Evolutionary conservation across 1,284 basidiomycete genomes (phyloP), one percentile per base, ranked within the genome.

Genomic region (Rhodofomes roseus): DNA sequence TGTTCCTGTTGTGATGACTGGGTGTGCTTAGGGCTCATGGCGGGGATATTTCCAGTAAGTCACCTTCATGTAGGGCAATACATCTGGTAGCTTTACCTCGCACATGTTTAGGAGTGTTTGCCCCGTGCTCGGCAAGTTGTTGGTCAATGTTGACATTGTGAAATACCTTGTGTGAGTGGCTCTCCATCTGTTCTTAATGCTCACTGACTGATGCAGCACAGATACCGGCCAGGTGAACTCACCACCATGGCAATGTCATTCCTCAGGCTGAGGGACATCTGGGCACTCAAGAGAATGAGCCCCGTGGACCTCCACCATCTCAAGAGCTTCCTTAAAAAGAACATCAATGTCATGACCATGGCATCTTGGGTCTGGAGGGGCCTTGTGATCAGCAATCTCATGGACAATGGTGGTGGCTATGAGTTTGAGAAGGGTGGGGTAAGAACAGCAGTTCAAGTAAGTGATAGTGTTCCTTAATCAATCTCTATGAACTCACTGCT

Each of bases 361-460:
- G 20, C 54, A 43, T 44, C 59, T 51, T 54, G 12, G 18, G 1
- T 53, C 46, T 22, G n/a, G 41, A 50, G 56, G 8, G 53, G 62
- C 1, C 66, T 66, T 16, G 62, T 67, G 0, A 73, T 73, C 59
- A 66, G 56, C 25, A 64, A 66, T n/a, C 37, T 74, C 20, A 50
- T 68, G 1, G 41, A 12, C 1, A 48, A 63, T 1, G 72, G 65
- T 0, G 73, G 73, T 0, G 14, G 25, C 18, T 74, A 65, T 44
- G 50, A 61, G 2, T 80, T 80, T 55, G 61, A 63, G 25, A 74
- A 74, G 54, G 72, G 72, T 37, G 73, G 69, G 2, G 58, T 59
- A 4, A 56, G 61, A 0, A 74, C 61, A 0, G 76, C 74, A 0
- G 74, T 81, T 6, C 59, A 54, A 55, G 80, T 79, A 67, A 56